Evolutionary conservation across 1,139 yeast species (phyloP), one percentile per base, ranked within the genome.

Genomic region (Yamadazyma trypodendri): DNA sequence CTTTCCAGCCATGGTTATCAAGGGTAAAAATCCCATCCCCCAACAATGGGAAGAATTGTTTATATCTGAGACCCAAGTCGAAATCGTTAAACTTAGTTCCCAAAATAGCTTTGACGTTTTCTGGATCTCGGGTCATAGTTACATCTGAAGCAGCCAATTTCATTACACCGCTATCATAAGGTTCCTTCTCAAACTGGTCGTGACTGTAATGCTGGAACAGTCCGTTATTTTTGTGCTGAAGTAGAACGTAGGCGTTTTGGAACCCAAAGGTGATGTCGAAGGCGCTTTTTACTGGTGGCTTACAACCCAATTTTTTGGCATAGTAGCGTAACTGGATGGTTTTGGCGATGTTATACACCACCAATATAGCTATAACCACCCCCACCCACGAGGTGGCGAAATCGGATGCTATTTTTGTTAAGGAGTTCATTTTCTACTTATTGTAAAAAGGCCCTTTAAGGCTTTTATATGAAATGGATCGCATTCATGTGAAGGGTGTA

Each of bases 1-100:
- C 79, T 48, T 74, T 71, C 82, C 82, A 77, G 2, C 73, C 77
- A 24, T 60, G 67, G n/a, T 78, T 77, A 40, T 72, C 77, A 28
- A 73, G 61, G 1, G 81, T 75, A 58, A 77, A 77, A 43, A 77
- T 75, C 12, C 83, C 82, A 42, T 74, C 73, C 2, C 82, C 82
- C 37, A 77, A 59, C 24, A 74, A 53, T 6, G 78, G 73, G 32
- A 46, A 46, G 49, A 75, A 65, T 28, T 61, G 65, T 11, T 50
- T 54, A 48, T 72, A 68, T 45, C 82, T 68, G 22, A 56, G 50
- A 2, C 81, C 82, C 37, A 77, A 63, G n/a, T 66, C 65, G 51
- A 69, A 76, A 43, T 76, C 79, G 45, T 68, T 66, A 50, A 75
- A 75, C 41, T 68, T 68, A 22, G 69, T 64, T 17, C 71, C 66